Evolutionary conservation across 1,284 basidiomycete species (phyloP).

Genomic region (Serendipita sp.): DNA sequence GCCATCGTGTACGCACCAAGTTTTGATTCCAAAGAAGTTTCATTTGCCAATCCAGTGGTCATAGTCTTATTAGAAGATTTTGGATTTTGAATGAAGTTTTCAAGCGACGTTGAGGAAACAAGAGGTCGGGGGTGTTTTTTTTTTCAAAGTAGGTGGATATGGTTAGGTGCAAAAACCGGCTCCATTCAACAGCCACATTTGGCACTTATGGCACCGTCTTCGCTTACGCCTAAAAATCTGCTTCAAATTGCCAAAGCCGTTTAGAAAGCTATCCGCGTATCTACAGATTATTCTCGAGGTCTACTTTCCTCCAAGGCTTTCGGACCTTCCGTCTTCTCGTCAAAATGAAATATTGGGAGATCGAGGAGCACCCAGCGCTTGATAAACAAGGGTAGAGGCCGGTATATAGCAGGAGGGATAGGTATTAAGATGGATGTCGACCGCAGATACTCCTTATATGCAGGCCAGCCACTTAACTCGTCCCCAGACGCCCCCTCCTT

Average conservation of each 20-base stretch:
- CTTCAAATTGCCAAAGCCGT: background rate
- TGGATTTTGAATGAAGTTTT: background rate
- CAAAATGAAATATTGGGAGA: slow-evolving; percentile 46
- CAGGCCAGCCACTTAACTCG: slow-evolving; percentile 32
- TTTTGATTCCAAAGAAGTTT: slow-evolving; percentile 4
- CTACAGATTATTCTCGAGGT: background rate
- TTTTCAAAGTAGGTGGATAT: too few species aligned
- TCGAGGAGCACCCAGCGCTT: slow-evolving; percentile 52
- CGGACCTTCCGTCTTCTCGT: slow-evolving; percentile 37
- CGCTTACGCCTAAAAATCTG: background rate
- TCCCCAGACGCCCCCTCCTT: slow-evolving; percentile 23
- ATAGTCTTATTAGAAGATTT: slow-evolving; percentile 6
- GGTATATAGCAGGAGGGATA: slow-evolving; percentile 45
- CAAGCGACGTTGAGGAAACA: too few species aligned
- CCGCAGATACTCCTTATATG: slow-evolving; percentile 42
- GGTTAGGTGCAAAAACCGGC: too few species aligned
- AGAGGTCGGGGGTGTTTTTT: too few species aligned
- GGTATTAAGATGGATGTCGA: slow-evolving; percentile 55
- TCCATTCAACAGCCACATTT: too few species aligned
- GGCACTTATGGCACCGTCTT: too few species aligned
- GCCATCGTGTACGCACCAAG: background rate
- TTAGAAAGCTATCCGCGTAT: background rate
- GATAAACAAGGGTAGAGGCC: slow-evolving; percentile 36
- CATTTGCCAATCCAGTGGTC: slow-evolving; percentile 7
- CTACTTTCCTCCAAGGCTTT: slow-evolving; percentile 28